These are phyloP conservation scores for Hyaloscypha hepaticicola DNA, from an alignment of 495 filamentous ascomycete species.

Conservation along the genomic window DNA sequence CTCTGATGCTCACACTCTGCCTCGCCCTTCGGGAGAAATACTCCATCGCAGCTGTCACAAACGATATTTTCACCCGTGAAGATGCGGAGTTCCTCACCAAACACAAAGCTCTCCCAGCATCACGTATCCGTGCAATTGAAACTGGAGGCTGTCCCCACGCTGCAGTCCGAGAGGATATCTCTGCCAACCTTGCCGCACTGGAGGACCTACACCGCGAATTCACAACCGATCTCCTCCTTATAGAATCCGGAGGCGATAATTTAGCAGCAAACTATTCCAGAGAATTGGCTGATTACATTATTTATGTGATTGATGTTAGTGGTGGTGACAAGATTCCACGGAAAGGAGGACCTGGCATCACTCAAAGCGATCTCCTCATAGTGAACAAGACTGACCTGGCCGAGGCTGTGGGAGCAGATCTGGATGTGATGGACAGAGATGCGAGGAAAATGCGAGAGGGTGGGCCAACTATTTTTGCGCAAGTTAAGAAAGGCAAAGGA, in stretches of 20 bases:
- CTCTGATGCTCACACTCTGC: constrained; percentile 89
- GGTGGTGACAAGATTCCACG: constrained; percentile 97
- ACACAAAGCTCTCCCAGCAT: constrained; percentile 75
- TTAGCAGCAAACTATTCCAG: constrained; percentile 93
- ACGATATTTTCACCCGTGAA: constrained; percentile 99
- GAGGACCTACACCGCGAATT: constrained; percentile 81
- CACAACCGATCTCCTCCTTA: constrained; percentile 71
- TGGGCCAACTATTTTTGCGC: constrained; percentile 93
- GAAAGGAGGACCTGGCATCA: constrained; percentile 96
- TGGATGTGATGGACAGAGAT: constrained; percentile 93
- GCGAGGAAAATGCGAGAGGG: constrained; percentile 92
- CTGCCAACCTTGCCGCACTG: constrained; percentile 85
- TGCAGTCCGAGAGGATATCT: constrained; percentile 96
- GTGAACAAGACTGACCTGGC: constrained; percentile 98
- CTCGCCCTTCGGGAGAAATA: constrained; percentile 70
- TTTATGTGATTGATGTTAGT: constrained; percentile 96
- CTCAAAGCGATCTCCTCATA: constrained; percentile 85
- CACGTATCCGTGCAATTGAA: constrained; percentile 91
- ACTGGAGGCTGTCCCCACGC: constrained; percentile 98
- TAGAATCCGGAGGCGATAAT: constrained; percentile 95
- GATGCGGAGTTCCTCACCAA: constrained; percentile 95
- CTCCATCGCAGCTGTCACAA: constrained; percentile 93
- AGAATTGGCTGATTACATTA: constrained; percentile 93
- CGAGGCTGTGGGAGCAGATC: constrained; percentile 85
- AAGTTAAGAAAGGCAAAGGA: constrained; percentile 88